Conservation (phyloP, 768 basidiomycete genomes). For the Hericium coralloides region DNA sequence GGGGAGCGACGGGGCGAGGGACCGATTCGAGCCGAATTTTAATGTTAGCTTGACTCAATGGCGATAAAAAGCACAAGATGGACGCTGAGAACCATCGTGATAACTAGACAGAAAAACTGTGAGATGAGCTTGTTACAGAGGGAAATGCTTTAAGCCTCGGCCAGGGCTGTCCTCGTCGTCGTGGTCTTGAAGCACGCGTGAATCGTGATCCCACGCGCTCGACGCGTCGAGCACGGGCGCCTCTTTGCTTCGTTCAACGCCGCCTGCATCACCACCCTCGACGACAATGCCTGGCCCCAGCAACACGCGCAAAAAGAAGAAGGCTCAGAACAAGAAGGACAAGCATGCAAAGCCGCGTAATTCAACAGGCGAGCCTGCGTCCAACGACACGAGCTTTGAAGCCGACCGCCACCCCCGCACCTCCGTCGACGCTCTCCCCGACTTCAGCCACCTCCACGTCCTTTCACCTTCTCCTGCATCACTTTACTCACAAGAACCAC, state of each 20-base stretch:
- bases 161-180: too few relatives aligned
- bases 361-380: background rate
- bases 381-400: background rate
- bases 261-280: background rate
- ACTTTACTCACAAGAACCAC: background rate
- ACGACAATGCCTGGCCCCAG: background rate
- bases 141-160: too few relatives aligned
- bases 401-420: background rate
- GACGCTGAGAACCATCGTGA: too few relatives aligned
- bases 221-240: too few relatives aligned
- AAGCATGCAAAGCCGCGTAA: background rate
- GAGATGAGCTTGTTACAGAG: too few relatives aligned
- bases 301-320: background rate
- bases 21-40: too few relatives aligned
- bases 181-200: too few relatives aligned
- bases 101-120: too few relatives aligned
- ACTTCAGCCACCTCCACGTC: background rate
- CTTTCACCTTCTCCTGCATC: background rate
- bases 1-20: too few relatives aligned
- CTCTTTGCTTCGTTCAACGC: too few relatives aligned
- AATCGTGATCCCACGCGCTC: background rate
- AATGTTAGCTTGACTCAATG: too few relatives aligned
- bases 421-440: background rate
- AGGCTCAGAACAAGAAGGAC: background rate
- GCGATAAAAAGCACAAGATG: too few relatives aligned